A percentile compares a stretch with the other conserved stretches of the same genome.
These are phyloP conservation scores for Penicillium sp. DNA, from an alignment of 2,329 filamentous ascomycete species.

Conservation along the genomic window DNA sequence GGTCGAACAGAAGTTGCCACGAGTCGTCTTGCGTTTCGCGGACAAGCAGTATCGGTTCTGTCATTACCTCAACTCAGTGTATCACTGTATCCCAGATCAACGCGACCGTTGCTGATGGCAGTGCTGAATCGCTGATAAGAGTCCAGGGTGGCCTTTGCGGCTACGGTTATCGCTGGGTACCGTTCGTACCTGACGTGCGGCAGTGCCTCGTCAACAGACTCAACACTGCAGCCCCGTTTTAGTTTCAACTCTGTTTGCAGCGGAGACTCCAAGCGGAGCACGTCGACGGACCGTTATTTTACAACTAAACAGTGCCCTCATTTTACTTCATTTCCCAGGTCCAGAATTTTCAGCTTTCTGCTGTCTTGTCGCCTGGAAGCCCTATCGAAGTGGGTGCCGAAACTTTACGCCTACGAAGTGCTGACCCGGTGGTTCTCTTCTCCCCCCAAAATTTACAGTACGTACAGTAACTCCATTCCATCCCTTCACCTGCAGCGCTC, in stretches of 20 bases:
- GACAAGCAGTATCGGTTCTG: not conserved
- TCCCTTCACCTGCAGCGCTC: constrained; percentile 17
- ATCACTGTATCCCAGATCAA: too few relatives aligned
- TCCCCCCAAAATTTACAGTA: constrained; percentile 15
- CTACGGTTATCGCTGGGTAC: not conserved
- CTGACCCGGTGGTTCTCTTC: constrained; percentile 2
- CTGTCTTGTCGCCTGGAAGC: not conserved
- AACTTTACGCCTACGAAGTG: not conserved
- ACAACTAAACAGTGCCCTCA: constrained; percentile 9
- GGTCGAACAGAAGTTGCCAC: constrained; percentile 10
- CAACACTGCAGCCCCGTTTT: not conserved
- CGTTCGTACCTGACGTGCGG: not conserved
- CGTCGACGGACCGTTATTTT: constrained; percentile 2
- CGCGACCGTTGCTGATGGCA: not conserved
- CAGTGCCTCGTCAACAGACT: too few relatives aligned
- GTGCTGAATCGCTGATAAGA: too few relatives aligned
- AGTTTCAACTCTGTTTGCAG: constrained; percentile 16
- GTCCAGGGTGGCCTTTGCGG: constrained; percentile 12
- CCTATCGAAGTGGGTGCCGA: constrained; percentile 6
- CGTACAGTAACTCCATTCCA: constrained; percentile 19
- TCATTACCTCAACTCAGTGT: not conserved
- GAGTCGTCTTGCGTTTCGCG: not conserved
- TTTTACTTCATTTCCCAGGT: constrained; percentile 3
- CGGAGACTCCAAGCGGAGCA: constrained; percentile 4
- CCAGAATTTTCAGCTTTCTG: not conserved